These are phyloP conservation scores for Lachnellula cervina DNA, from an alignment of 2,329 filamentous ascomycete species.

Conservation along the genomic window DNA sequence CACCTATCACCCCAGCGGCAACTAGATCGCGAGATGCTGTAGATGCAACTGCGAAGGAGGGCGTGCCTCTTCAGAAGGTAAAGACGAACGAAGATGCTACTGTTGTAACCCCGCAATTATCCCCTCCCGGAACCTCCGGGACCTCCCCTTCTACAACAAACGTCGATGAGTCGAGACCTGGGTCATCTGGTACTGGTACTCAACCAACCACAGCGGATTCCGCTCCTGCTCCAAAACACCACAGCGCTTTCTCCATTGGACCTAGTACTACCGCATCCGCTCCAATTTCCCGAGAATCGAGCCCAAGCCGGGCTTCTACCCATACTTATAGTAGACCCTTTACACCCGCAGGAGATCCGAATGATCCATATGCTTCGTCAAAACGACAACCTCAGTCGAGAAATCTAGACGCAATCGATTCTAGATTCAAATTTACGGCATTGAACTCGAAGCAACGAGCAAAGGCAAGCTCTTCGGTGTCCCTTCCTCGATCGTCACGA, in stretches of 20 bases:
- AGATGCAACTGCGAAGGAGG: constrained; percentile 25
- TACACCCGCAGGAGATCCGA: constrained; percentile 71
- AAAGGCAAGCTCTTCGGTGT: constrained; percentile 48
- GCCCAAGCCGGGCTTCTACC: constrained; percentile 57
- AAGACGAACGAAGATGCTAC: constrained; percentile 37
- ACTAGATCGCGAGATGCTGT: constrained; percentile 55
- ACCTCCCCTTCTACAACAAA: constrained; percentile 36
- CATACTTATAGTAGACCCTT: constrained; percentile 68
- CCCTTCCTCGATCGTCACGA: constrained; percentile 40
- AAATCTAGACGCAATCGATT: constrained; percentile 64
- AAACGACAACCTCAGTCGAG: constrained; percentile 67
- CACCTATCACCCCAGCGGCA: constrained; percentile 81
- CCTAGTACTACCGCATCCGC: constrained; percentile 35
- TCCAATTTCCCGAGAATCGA: constrained; percentile 56
- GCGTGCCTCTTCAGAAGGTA: constrained; percentile 33
- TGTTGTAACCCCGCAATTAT: constrained; percentile 66
- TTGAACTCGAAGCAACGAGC: constrained; percentile 65
- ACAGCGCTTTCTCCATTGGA: constrained; percentile 30
- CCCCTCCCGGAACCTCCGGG: constrained; percentile 51
- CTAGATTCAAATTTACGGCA: constrained; percentile 69
- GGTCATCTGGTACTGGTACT: constrained; percentile 29
- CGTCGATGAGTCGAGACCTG: constrained; percentile 28
- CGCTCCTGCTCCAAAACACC: constrained; percentile 17
- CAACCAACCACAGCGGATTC: constrained; percentile 22
- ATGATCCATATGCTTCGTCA: constrained; percentile 83